phyloP scores from a whole-genome alignment of 345 rosid species.

The Nephelium lappaceum region DNA sequence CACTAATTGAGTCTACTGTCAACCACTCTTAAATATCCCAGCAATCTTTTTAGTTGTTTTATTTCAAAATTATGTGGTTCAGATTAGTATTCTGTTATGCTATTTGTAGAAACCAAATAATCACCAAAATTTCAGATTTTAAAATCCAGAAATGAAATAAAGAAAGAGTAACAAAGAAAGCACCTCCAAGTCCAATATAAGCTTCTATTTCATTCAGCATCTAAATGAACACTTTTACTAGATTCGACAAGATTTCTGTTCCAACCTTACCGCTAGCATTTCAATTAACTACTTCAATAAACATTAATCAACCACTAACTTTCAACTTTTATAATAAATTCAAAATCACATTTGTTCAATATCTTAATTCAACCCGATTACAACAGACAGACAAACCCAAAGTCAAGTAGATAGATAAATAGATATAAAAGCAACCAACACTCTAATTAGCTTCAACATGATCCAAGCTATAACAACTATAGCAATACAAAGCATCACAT shows the following conservation, averaged over 20 bases:
- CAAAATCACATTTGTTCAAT: background rate
- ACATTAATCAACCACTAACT: background rate
- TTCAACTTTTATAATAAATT: background rate
- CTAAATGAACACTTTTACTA: background rate
- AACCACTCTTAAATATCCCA: background rate
- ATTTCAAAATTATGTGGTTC: background rate
- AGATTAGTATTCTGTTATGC: background rate
- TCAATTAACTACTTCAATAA: background rate
- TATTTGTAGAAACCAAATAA: background rate
- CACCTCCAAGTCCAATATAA: background rate
- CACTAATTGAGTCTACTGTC: constrained; percentile 5
- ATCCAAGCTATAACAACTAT: background rate
- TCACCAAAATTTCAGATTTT: background rate
- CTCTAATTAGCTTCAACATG: background rate
- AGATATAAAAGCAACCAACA: background rate
- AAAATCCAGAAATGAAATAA: background rate
- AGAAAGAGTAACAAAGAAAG: background rate
- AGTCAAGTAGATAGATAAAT: background rate
- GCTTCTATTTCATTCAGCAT: background rate
- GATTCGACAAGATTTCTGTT: background rate
- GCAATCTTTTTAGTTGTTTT: background rate
- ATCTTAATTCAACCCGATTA: background rate
- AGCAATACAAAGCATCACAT: background rate
- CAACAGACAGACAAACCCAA: background rate
- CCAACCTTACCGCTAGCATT: background rate